Base-by-base conservation (phyloP, 768 basidiomycete species). In the Dictyophora rubrovolvata region DNA sequence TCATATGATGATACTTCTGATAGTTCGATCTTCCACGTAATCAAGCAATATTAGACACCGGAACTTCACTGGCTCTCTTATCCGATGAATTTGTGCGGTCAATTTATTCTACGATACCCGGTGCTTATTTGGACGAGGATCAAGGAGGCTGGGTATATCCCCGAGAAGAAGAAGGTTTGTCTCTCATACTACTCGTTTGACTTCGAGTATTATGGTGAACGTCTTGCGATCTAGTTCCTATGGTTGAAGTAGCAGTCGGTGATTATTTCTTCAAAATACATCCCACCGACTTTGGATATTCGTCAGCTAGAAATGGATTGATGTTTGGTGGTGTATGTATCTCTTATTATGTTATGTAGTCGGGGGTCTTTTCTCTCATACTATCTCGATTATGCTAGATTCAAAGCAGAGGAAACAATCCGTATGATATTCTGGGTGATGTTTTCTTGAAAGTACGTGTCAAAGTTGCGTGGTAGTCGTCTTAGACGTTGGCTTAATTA, bases 231-330 rank as follows among this genome's bases (percentile, higher is more conserved):
- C 28, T 28, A 59, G 57, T 73, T 37, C 72, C 72, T 9, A 65
- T 66, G 20, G 55, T 74, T 48, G 61, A 64, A 50, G 69, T 74
- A 60, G 72, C 72, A 10, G 66, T 72, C 55, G 73, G 73, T 20
- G 65, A 68, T 54, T 65, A 59, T 51, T 61, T 67, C 20, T 74
- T 69, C 65, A 70, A 66, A 55, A 62, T 71, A 48, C 48, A 61
- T 23, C 53, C 54, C 5, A 52, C 42, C 52, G 68, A 69, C 61
- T 61, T 69, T 46, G 55, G 63, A 16, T 69, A 64, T 56, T 64
- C 65, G 12, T 62, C 62, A 22, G 65, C 64, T 5, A 63, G 64
- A 9, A 61, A 59, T 17, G 67, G 67, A n/a, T 63, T 53, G 21
- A 37, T 63, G 16, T 67, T 66, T 59, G 66, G 66, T 18, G 65